A percentile compares a stretch with the other conserved stretches of the same genome.
Conservation (phyloP, 768 basidiomycete genomes). For the Rhizopogon rudus region DNA sequence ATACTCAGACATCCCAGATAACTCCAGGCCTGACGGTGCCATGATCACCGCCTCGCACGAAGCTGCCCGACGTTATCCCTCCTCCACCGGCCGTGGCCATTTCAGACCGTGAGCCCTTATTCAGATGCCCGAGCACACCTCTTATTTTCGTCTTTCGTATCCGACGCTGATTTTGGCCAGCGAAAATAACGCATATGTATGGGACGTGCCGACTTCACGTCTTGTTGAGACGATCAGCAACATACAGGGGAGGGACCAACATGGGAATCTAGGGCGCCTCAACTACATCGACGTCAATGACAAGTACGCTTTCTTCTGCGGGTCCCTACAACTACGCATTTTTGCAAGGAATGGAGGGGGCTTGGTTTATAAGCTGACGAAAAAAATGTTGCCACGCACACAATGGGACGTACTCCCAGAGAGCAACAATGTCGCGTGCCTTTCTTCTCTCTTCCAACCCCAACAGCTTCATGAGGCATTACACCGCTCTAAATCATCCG, state of each 20-base stretch:
- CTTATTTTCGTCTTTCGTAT: slow-evolving; percentile 64
- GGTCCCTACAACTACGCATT: slow-evolving; percentile 42
- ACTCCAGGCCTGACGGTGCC: slow-evolving; percentile 29
- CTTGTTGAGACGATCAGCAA: slow-evolving; percentile 44
- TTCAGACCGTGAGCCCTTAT: slow-evolving; percentile 64
- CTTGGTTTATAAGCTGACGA: slow-evolving; percentile 39
- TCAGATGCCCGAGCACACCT: slow-evolving; percentile 33
- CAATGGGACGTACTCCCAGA: slow-evolving; percentile 27
- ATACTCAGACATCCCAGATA: slow-evolving; percentile 11
- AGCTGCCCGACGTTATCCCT: slow-evolving; percentile 13
- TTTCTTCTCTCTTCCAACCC: slow-evolving; percentile 13
- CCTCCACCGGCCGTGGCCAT: slow-evolving; percentile 31
- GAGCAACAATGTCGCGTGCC: neutral
- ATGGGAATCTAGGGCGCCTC: slow-evolving; percentile 28
- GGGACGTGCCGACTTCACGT: slow-evolving; percentile 51
- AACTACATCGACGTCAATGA: slow-evolving; percentile 63
- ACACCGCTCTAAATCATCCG: slow-evolving; percentile 1
- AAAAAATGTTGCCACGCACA: slow-evolving; percentile 29
- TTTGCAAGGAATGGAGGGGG: slow-evolving; percentile 46
- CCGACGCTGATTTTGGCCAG: slow-evolving; percentile 56
- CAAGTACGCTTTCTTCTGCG: slow-evolving; percentile 57
- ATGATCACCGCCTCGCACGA: slow-evolving; percentile 16
- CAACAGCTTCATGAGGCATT: slow-evolving; percentile 14
- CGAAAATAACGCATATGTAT: slow-evolving; percentile 44
- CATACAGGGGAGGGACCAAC: slow-evolving; percentile 22